A percentile compares a stretch with the other conserved stretches of the same genome.
Conservation (phyloP, 768 basidiomycete species). For the Pleurotus eryngii region DNA sequence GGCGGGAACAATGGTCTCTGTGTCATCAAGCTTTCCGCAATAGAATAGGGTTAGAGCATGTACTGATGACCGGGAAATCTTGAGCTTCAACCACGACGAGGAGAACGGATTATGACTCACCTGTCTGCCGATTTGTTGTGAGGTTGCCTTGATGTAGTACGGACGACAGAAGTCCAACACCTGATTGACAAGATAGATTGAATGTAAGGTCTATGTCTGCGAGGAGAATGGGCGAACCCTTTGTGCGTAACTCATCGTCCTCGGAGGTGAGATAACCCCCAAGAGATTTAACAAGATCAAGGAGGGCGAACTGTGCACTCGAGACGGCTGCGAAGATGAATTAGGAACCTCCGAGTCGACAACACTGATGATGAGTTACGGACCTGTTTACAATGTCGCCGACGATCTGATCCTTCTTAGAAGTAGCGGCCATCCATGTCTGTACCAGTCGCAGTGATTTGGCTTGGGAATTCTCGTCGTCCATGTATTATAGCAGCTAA, state of each 20-base stretch:
- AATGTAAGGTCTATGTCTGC: slow-evolving; percentile 2
- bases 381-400: slow-evolving; percentile 58
- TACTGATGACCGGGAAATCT: slow-evolving; percentile 29
- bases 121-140: slow-evolving; percentile 76
- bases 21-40: slow-evolving; percentile 82
- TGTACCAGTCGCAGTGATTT: slow-evolving; percentile 46
- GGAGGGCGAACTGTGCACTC: slow-evolving; percentile 52
- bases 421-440: slow-evolving; percentile 61
- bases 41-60: slow-evolving; percentile 82
- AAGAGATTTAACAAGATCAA: slow-evolving; percentile 81
- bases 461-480: slow-evolving; percentile 4
- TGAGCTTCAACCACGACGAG: too few relatives aligned
- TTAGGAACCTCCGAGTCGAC: too few relatives aligned
- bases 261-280: slow-evolving; percentile 88
- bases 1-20: slow-evolving; percentile 79
- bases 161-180: slow-evolving; percentile 77
- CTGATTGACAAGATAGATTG: slow-evolving; percentile 37
- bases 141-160: slow-evolving; percentile 61
- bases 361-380: slow-evolving; percentile 17
- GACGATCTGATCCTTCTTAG: slow-evolving; percentile 58
- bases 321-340: slow-evolving; percentile 36
- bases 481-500: background rate
- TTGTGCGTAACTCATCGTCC: slow-evolving; percentile 71
- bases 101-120: slow-evolving; percentile 36
- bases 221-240: slow-evolving; percentile 49